phyloP scores from a whole-genome alignment of 768 basidiomycete genomes.

The Pleurotus eryngii region DNA sequence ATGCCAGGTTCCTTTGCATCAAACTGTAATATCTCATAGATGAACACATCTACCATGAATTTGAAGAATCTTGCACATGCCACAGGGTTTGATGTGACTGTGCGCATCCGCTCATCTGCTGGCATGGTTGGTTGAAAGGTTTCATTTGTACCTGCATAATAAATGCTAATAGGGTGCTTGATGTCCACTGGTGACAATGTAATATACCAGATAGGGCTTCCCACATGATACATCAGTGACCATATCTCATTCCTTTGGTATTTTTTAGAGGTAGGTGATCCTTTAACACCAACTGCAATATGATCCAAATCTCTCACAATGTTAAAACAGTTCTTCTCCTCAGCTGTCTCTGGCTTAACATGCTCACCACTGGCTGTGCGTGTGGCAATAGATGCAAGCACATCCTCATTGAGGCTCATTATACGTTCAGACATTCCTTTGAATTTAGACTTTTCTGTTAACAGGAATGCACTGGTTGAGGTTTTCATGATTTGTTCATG shows the following conservation, averaged over 20 bases:
- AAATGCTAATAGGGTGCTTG: not conserved
- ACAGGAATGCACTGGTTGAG: conserved; percentile 22
- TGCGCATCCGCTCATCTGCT: not conserved
- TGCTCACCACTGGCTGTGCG: conserved; percentile 20
- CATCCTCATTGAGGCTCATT: conserved; percentile 16
- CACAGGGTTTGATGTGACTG: not conserved
- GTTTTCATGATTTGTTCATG: conserved; percentile 24
- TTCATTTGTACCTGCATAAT: not conserved
- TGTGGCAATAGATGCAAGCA: conserved; percentile 15
- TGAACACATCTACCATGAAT: not conserved
- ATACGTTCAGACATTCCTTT: conserved; percentile 19
- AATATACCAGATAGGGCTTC: too few relatives aligned
- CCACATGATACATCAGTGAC: too few relatives aligned
- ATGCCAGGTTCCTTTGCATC: not conserved
- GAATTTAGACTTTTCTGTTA: conserved; percentile 25
- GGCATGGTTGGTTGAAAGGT: not conserved
- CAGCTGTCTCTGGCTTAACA: conserved; percentile 22
- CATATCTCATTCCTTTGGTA: not conserved
- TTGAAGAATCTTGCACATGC: not conserved
- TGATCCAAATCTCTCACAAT: conserved; percentile 32
- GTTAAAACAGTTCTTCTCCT: conserved; percentile 31
- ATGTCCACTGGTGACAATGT: too few relatives aligned
- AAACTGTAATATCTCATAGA: not conserved
- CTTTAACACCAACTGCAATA: conserved; percentile 26
- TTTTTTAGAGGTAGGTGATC: conserved; percentile 16